Evolutionary conservation across 2,329 filamentous ascomycete species (phyloP), one percentile per base, ranked within the genome.

Genomic region (Endocalyx cinctus): DNA sequence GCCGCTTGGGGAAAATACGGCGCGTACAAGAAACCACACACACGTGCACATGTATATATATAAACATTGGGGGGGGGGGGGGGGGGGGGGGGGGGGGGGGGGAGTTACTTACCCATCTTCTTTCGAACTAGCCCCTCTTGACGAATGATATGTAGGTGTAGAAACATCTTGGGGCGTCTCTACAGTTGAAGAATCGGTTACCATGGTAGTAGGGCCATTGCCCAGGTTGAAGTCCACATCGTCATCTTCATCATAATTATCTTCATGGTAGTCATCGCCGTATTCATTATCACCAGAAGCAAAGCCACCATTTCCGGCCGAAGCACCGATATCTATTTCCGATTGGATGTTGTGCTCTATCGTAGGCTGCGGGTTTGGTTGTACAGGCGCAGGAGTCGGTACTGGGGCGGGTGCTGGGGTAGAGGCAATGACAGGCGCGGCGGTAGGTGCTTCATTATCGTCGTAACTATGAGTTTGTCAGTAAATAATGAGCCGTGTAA

Each of bases 31-130:
- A n/a, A n/a, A n/a, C n/a, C n/a, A n/a, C n/a, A n/a, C n/a, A n/a
- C n/a, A n/a, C n/a, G n/a, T n/a, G n/a, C n/a, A n/a, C n/a, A n/a
- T n/a, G n/a, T n/a, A n/a, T n/a, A n/a, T n/a, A n/a, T n/a, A n/a
- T n/a, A n/a, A n/a, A n/a, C n/a, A n/a, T n/a, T n/a, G n/a, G n/a
- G n/a, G n/a, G n/a, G n/a, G n/a, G n/a, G n/a, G n/a, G n/a, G n/a
- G n/a, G n/a, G n/a, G n/a, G n/a, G n/a, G n/a, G n/a, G n/a, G n/a
- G n/a, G n/a, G n/a, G n/a, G n/a, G n/a, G n/a, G n/a, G n/a, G n/a
- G n/a, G n/a, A n/a, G n/a, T n/a, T n/a, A 41, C 38, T 89, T 81
- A 94, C 87, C 87, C 87, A 58, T 94, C 87, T 77, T 94, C 87
- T 64, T 94, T 94, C 37, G 89, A 85, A 40, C 81, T 83, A 41